These are phyloP conservation scores for Fusarium sp. DNA, from an alignment of 2,329 filamentous ascomycete genomes.

Conservation along the genomic window DNA sequence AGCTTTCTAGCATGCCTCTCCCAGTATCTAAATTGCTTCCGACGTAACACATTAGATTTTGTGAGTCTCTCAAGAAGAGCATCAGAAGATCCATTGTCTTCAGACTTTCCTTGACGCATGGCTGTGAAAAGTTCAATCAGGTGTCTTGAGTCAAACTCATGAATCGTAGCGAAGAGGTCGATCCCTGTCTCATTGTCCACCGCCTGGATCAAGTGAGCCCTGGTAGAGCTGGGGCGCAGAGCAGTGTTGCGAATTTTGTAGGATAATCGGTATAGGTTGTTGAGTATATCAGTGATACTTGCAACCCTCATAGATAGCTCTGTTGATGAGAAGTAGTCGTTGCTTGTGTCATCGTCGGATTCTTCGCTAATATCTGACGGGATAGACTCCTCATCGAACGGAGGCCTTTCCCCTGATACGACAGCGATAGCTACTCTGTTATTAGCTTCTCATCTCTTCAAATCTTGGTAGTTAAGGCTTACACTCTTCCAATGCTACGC, in stretches of 20 bases:
- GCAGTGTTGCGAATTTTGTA: neutral
- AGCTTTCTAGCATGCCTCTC: neutral
- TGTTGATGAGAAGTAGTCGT: neutral
- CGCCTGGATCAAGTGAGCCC: accelerated
- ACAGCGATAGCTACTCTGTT: accelerated
- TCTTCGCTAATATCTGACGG: neutral
- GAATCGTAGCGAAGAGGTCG: neutral
- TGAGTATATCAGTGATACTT: accelerated
- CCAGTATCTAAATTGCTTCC: neutral
- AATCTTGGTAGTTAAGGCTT: accelerated
- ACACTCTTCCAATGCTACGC: neutral
- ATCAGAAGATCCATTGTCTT: accelerated
- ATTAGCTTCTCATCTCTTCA: accelerated
- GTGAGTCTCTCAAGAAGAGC: accelerated
- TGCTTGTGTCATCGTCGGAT: neutral
- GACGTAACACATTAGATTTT: accelerated
- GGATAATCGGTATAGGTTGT: neutral
- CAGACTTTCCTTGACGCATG: accelerated
- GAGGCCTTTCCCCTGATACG: neutral
- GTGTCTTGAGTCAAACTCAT: neutral
- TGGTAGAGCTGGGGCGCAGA: accelerated
- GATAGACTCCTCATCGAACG: accelerated
- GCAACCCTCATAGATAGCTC: neutral
- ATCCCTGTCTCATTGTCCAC: neutral
- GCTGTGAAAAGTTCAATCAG: neutral